Base-by-base conservation (phyloP, 75 land plant species). In the Isoetes taiwanensis region DNA sequence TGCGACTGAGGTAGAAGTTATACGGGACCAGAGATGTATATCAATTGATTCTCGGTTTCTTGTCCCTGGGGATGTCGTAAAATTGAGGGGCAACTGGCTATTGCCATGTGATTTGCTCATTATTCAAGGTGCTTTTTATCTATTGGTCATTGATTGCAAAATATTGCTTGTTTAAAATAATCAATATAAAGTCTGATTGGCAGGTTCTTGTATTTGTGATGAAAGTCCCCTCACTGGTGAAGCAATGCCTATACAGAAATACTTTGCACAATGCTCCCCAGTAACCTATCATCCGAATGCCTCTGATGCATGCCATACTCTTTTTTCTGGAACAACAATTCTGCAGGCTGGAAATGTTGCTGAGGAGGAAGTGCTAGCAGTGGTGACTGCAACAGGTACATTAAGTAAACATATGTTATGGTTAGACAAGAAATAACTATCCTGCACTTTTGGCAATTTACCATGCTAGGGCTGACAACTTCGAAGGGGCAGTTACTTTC, bases 181-280 rank as follows among this genome's bases (percentile, higher is more conserved):
- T 27, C 57, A 55, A 9, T n/a, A 6, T 24, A 25, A 17, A 46
- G n/a, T 55, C 3, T 55, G 31, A 27, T 9, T 55, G 57, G 33
- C 57, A 71, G 74, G 74, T 29, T 71, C 69, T 27, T 71, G 74
- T 54, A 33, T 71, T 16, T 64, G 67, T 56, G 60, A 71, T 59
- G 74, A 71, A 40, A 71, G 74, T 59, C 28, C 74, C 34, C 55
- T 71, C 33, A 71, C 74, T 6, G 74, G 74, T 30, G 74, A 71
- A 38, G 68, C 68, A 10, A 65, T 52, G 39, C 74, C 74, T 30
- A 58, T 64, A 46, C n/a, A 71, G 32, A 71, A 31, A 58, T 64
- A 46, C 39, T 30, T 25, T 34, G 74, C 69, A 17, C 41, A 67
- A 26, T 59, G 65, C 57, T 42, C 26, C 29, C 28, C 57, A 23